Base-by-base conservation (phyloP, 495 filamentous ascomycete genomes). In the Penicillium turbatum region DNA sequence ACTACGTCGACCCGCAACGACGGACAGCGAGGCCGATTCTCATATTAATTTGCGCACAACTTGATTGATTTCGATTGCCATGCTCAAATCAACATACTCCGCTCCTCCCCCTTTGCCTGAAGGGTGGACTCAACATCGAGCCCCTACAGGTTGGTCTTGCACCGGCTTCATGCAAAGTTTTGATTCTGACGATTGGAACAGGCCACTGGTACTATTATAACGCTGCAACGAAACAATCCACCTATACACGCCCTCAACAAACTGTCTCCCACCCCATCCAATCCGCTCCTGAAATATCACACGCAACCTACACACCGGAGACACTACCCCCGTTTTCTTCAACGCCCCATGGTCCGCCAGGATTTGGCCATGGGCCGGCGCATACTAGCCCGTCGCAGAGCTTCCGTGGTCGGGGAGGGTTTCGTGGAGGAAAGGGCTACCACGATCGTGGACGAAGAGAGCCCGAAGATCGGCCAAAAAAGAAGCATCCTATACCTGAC, bases 121-220 rank as follows among this genome's bases (percentile, higher is more conserved):
- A 19, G 92, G 89, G 19, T 97, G 92, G 92, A 89, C 89, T 24
- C 89, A 95, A 69, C 91, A 97, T 71, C 90, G 87, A 75, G 89
- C 92, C 52, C 91, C 91, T 13, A 86, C 88, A 51, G 91, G 85
- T 85, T 62, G 31, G 71, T 69, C 34, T 34, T 52, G 30, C 47
- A 15, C 10, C 35, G 53, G 9, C 10, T 6, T 47, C 21, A 26
- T 60, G 52, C 31, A 56, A 19, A 37, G 48, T 47, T 30, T 59
- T 34, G 43, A 54, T 45, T 51, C 35, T 55, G 17, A 43, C 51
- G 30, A 19, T 29, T 30, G 10, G 15, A 15, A 5, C 16, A 87
- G 86, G 92, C 6, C 90, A 95, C 64, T 76, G 80, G 12, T 97
- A 95, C 71, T 96, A 92, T 66, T 93, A 95, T 72, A 88, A 96